Conservation (phyloP, 2,329 filamentous ascomycete genomes). For the Septoria linicola region DNA sequence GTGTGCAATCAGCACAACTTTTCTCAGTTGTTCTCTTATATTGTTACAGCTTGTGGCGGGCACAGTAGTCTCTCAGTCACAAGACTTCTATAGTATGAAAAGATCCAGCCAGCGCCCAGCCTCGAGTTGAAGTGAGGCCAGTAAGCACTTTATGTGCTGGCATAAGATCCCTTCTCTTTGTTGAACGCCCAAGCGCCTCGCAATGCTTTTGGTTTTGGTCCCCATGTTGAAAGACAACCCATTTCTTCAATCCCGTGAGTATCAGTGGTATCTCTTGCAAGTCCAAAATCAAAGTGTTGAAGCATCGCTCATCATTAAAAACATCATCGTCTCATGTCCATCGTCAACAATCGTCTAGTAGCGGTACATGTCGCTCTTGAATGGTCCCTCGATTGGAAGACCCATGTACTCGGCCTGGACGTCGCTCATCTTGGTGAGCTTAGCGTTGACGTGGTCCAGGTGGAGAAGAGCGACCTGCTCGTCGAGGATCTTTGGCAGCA, state of each 20-base stretch:
- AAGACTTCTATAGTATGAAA: conserved; percentile 7
- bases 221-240: conserved; percentile 27
- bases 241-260: not conserved
- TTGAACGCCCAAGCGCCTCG: conserved; percentile 32
- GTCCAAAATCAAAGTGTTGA: conserved; percentile 28
- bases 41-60: conserved; percentile 19
- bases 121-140: conserved; percentile 27
- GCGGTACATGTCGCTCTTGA: conserved; percentile 89
- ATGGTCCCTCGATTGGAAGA: conserved; percentile 81
- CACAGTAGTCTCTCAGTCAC: conserved; percentile 17
- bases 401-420: conserved; percentile 95
- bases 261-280: conserved; percentile 15
- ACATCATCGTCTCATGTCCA: conserved; percentile 18
- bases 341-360: conserved; percentile 64
- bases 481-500: conserved; percentile 97
- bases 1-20: no score
- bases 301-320: conserved; percentile 25
- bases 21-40: no score
- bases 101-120: conserved; percentile 18
- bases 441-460: conserved; percentile 87
- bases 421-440: conserved; percentile 80
- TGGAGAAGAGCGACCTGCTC: conserved; percentile 97
- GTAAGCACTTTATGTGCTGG: conserved; percentile 9
- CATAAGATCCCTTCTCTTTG: conserved; percentile 19
- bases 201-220: conserved; percentile 27